These are phyloP conservation scores for Nicotiana tomentosiformis DNA, from an alignment of 257 asterid species.

Conservation along the genomic window DNA sequence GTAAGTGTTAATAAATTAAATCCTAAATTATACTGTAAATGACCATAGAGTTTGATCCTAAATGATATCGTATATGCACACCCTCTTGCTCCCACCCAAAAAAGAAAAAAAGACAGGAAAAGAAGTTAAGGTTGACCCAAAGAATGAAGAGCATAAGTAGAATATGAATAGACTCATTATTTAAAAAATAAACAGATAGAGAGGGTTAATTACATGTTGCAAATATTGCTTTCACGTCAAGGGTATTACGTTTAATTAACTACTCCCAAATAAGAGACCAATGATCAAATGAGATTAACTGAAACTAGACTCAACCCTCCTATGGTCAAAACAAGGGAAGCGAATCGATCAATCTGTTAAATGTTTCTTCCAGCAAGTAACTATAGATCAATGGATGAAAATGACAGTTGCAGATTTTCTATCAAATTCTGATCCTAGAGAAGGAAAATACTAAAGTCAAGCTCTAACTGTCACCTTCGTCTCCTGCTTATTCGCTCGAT, in stretches of 20 bases:
- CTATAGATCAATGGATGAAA: not conserved
- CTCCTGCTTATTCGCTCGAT: not conserved
- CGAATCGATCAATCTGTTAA: not conserved
- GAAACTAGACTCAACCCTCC: not conserved
- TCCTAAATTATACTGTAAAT: too few species aligned
- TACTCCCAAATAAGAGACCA: constrained; percentile 4
- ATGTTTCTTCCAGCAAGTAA: not conserved
- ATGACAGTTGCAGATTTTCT: not conserved
- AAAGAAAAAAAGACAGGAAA: not conserved
- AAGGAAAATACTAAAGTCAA: not conserved
- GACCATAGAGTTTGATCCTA: too few species aligned
- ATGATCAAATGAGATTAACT: not conserved
- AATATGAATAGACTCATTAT: not conserved
- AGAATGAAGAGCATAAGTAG: not conserved
- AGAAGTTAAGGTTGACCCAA: not conserved
- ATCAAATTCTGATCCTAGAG: not conserved
- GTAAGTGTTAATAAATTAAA: too few species aligned
- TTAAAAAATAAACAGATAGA: not conserved
- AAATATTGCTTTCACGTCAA: not conserved
- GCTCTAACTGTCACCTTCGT: not conserved
- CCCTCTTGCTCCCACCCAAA: not conserved
- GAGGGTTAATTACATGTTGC: not conserved
- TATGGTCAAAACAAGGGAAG: not conserved
- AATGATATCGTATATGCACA: too few species aligned
- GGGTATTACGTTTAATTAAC: not conserved